A percentile compares a stretch with the other conserved stretches of the same genome.
Conservation (phyloP, 768 basidiomycete species). For the Chalciporus piperatus region DNA sequence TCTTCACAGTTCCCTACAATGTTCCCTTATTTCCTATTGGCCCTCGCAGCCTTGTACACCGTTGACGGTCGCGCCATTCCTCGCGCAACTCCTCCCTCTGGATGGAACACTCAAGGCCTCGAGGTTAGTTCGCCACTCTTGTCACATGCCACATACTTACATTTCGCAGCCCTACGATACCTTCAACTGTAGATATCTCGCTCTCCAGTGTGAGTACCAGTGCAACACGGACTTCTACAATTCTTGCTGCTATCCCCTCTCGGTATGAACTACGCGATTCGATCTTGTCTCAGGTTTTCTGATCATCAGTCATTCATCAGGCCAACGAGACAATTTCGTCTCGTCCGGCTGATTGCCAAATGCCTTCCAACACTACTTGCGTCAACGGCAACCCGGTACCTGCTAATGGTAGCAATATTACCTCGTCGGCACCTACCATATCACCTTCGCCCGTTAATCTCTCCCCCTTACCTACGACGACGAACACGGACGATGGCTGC, state of each 20-base stretch:
- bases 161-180: slow-evolving; percentile 42
- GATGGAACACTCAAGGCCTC: slow-evolving; percentile 45
- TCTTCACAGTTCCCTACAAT: slow-evolving; percentile 29
- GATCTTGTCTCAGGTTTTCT: neutral
- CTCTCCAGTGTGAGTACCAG: slow-evolving; percentile 47
- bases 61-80: slow-evolving; percentile 37
- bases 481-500: neutral
- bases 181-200: slow-evolving; percentile 64
- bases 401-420: slow-evolving; percentile 12
- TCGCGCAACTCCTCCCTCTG: slow-evolving; percentile 35
- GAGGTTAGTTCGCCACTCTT: slow-evolving; percentile 33
- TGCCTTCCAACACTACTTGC: slow-evolving; percentile 35
- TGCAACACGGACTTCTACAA: slow-evolving; percentile 59
- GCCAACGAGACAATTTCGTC: slow-evolving; percentile 47
- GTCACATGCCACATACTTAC: no score
- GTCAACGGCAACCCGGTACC: slow-evolving; percentile 9
- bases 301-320: slow-evolving; percentile 27
- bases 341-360: slow-evolving; percentile 52
- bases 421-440: neutral
- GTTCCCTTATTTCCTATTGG: slow-evolving; percentile 38
- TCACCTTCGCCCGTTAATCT: neutral
- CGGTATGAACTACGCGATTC: slow-evolving; percentile 36
- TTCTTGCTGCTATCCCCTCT: slow-evolving; percentile 67
- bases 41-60: slow-evolving; percentile 40
- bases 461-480: neutral